Conservation (phyloP, 345 rosid species). For the Aquilaria malaccensis region DNA sequence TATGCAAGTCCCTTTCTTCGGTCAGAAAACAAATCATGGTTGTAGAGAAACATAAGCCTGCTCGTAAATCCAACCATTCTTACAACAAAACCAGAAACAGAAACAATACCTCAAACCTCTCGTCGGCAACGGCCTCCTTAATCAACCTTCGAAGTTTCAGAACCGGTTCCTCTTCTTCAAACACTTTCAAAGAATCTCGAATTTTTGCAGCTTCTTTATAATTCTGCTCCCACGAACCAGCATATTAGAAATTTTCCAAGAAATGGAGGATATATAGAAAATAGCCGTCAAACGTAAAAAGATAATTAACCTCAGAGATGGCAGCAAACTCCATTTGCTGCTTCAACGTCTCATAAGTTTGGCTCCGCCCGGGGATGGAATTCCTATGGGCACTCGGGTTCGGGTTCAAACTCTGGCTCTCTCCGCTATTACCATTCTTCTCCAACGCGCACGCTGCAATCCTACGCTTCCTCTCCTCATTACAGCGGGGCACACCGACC, state of each 20-base stretch:
- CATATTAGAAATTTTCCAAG: not conserved
- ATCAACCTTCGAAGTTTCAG: conserved; percentile 43
- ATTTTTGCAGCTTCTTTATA: conserved; percentile 69
- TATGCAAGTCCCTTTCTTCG: too few relatives aligned
- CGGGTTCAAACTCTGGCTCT: conserved; percentile 26
- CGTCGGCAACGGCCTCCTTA: conserved; percentile 42
- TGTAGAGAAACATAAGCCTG: too few relatives aligned
- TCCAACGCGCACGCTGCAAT: conserved; percentile 33
- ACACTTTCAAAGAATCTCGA: conserved; percentile 50
- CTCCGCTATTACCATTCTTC: conserved; percentile 16
- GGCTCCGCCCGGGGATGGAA: conserved; percentile 38
- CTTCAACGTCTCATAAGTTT: conserved; percentile 56
- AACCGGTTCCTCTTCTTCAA: conserved; percentile 68
- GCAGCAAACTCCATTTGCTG: conserved; percentile 71
- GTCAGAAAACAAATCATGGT: too few relatives aligned
- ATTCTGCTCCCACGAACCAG: conserved; percentile 26
- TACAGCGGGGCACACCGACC: conserved; percentile 9
- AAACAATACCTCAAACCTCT: conserved; percentile 52
- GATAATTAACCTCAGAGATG: conserved; percentile 38
- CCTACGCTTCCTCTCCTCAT: conserved; percentile 16
- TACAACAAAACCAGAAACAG: not conserved
- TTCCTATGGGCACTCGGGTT: conserved; percentile 20
- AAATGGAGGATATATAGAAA: not conserved
- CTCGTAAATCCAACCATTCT: too few relatives aligned
- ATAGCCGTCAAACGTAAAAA: not conserved